Evolutionary conservation across 495 filamentous ascomycete species (phyloP).

Genomic region (Xylaria cubensis): DNA sequence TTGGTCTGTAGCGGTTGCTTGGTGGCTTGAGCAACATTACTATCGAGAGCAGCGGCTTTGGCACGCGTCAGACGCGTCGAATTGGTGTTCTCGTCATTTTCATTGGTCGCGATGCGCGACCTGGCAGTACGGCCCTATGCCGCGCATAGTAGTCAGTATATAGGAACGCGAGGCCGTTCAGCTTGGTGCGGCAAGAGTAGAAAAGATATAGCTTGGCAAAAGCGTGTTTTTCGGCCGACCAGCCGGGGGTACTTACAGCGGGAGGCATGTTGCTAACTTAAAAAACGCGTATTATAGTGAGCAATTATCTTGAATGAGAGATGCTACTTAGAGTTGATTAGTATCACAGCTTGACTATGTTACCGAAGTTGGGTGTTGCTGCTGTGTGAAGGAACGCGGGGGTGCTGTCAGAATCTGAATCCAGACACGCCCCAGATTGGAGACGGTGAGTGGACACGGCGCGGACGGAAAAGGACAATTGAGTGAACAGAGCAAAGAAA

Average conservation of each 20-base stretch:
- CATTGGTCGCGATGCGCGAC: constrained; percentile 74
- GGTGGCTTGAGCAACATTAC: constrained; percentile 58
- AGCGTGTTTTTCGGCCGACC: constrained; percentile 27
- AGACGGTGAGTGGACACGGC: not conserved
- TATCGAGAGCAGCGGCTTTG: constrained; percentile 79
- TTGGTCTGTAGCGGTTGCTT: constrained; percentile 77
- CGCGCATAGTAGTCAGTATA: constrained; percentile 18
- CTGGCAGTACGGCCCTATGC: constrained; percentile 44
- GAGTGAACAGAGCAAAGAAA: not conserved
- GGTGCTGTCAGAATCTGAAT: constrained; percentile 4
- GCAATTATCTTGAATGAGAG: constrained; percentile 19
- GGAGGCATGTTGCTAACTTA: constrained; percentile 54
- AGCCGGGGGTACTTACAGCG: constrained; percentile 50
- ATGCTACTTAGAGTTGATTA: constrained; percentile 18
- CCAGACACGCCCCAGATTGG: constrained; percentile 17
- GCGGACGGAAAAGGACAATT: not conserved
- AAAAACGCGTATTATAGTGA: constrained; percentile 23
- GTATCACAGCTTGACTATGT: constrained; percentile 6
- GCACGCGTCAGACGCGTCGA: constrained; percentile 88
- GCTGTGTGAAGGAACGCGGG: constrained; percentile 20
- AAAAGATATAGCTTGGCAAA: constrained; percentile 16
- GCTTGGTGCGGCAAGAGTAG: constrained; percentile 21
- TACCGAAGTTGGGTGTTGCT: constrained; percentile 8
- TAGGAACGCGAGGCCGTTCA: constrained; percentile 12
- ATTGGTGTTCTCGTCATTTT: constrained; percentile 89